Conservation (phyloP, 345 rosid genomes). For the Geranium rotundifolium region DNA sequence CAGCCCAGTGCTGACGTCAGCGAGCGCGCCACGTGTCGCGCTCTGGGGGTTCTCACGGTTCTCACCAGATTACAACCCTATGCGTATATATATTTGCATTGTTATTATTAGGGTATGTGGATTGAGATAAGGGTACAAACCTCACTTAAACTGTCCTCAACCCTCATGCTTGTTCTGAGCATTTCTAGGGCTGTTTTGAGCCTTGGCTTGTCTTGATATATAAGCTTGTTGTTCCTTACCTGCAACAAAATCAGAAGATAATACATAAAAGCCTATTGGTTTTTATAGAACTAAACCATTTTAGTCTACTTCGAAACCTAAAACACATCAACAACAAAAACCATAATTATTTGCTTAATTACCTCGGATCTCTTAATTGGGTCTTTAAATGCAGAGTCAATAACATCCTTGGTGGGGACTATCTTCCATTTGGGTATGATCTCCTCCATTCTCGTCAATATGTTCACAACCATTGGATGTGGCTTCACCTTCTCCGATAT, state of each 20-base stretch:
- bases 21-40: too few species aligned
- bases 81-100: too few species aligned
- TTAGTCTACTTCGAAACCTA: too few species aligned
- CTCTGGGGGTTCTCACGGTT: too few species aligned
- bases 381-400: slow-evolving; percentile 72
- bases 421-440: slow-evolving; percentile 96
- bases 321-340: too few species aligned
- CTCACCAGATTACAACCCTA: too few species aligned
- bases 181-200: slow-evolving; percentile 88
- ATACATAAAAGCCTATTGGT: background rate
- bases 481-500: slow-evolving; percentile 95
- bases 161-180: slow-evolving; percentile 81
- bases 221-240: slow-evolving; percentile 63
- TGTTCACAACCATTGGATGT: slow-evolving; percentile 66
- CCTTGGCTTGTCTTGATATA: slow-evolving; percentile 95
- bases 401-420: slow-evolving; percentile 82
- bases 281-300: too few species aligned
- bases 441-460: slow-evolving; percentile 70
- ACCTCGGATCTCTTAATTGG: slow-evolving; percentile 78
- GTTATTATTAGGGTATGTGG: too few species aligned
- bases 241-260: too few species aligned
- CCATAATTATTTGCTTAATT: background rate
- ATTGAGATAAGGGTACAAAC: slow-evolving; percentile 8
- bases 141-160: slow-evolving; percentile 59
- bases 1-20: too few species aligned